A percentile compares a stretch with the other conserved stretches of the same genome.
Evolutionary conservation across 2,329 filamentous ascomycete species (phyloP).

Genomic region (Aureobasidium mangrovei): DNA sequence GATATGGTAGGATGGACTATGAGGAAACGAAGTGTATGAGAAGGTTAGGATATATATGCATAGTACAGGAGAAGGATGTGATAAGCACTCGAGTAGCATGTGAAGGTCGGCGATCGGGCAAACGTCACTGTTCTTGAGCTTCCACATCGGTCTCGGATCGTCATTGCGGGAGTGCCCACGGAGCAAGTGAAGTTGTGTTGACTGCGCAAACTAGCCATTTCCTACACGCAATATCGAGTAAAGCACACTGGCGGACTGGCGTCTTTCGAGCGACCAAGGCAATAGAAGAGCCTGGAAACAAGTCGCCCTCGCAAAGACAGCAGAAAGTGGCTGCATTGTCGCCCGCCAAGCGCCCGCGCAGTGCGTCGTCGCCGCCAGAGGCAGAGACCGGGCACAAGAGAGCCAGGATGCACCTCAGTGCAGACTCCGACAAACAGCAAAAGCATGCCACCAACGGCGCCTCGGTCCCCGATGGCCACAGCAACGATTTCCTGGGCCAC

Average conservation of each 20-base stretch:
- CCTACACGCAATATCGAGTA: too few species aligned
- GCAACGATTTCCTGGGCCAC: conserved; percentile 62
- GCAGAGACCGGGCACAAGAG: conserved; percentile 4
- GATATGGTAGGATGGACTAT: not conserved
- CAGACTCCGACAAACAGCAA: not conserved
- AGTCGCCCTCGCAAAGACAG: too few species aligned
- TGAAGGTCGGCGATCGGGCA: too few species aligned
- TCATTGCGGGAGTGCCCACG: too few species aligned
- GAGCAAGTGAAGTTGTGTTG: too few species aligned
- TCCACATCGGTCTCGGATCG: too few species aligned
- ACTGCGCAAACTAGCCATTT: too few species aligned
- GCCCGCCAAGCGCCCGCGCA: conserved; percentile 13
- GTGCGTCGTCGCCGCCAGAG: conserved; percentile 13
- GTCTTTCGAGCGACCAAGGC: too few species aligned
- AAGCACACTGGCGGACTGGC: too few species aligned
- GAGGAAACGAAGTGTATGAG: not conserved
- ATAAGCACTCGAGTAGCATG: too few species aligned
- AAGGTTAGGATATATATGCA: not conserved
- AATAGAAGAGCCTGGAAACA: too few species aligned
- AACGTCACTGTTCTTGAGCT: too few species aligned
- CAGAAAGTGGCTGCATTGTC: not conserved
- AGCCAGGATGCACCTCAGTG: conserved; percentile 10
- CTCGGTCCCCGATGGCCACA: conserved; percentile 16
- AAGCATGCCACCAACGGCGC: not conserved
- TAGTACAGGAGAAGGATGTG: not conserved